phyloP scores from a whole-genome alignment of 805 yeast species.

The Pichia gijzeniarum region DNA sequence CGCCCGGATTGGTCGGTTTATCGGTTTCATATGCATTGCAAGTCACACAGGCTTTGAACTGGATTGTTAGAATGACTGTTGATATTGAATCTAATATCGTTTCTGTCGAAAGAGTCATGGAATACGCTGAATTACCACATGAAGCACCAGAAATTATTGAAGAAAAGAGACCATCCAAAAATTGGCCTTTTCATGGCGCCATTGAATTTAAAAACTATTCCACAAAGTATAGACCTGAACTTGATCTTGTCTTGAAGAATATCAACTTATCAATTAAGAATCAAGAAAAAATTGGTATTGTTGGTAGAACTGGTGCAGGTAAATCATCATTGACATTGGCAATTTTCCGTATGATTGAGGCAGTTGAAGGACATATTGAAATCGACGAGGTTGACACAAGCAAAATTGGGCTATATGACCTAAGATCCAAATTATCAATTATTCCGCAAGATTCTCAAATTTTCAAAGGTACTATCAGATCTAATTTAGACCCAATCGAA shows the following conservation, averaged over 20 bases:
- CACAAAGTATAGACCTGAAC: conserved; percentile 76
- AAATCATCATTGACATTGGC: conserved; percentile 83
- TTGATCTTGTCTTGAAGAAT: conserved; percentile 71
- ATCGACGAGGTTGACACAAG: conserved; percentile 68
- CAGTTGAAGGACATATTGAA: conserved; percentile 51
- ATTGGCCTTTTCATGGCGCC: conserved; percentile 73
- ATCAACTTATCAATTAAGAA: conserved; percentile 60
- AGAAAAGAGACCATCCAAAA: conserved; percentile 47
- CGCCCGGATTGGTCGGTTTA: conserved; percentile 91
- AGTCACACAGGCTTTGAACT: conserved; percentile 86
- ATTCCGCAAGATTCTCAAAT: conserved; percentile 95
- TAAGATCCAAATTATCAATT: conserved; percentile 71
- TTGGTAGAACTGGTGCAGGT: conserved; percentile 97
- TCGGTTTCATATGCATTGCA: conserved; percentile 90
- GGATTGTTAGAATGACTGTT: conserved; percentile 98
- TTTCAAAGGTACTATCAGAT: conserved; percentile 78
- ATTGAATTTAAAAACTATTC: conserved; percentile 66
- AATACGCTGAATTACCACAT: conserved; percentile 44
- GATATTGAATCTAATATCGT: conserved; percentile 97
- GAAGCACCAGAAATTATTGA: conserved; percentile 67
- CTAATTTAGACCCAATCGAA: conserved; percentile 79
- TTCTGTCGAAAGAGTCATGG: conserved; percentile 61
- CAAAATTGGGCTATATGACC: conserved; percentile 65
- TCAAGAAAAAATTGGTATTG: conserved; percentile 86
- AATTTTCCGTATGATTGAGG: conserved; percentile 77